Conservation (phyloP, 345 rosid genomes). For the Bruguiera parviflora region DNA sequence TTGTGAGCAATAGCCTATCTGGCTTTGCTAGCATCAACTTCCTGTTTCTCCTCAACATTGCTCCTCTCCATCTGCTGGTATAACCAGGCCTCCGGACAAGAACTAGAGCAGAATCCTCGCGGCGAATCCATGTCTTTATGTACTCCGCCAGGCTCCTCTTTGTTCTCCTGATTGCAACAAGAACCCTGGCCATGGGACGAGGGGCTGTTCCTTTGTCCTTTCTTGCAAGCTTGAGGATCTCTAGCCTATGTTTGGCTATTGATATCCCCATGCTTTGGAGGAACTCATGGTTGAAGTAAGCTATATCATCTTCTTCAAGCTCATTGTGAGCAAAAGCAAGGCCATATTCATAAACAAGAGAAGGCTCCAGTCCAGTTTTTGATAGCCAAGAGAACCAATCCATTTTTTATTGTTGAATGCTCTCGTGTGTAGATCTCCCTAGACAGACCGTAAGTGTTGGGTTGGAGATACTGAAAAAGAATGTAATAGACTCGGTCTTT, state of each 20-base stretch:
- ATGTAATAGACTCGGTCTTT: background rate
- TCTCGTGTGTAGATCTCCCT: background rate
- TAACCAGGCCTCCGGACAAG: constrained; percentile 42
- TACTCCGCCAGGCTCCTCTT: constrained; percentile 43
- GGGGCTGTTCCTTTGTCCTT: constrained; percentile 33
- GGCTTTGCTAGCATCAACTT: constrained; percentile 41
- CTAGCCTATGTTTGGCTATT: constrained; percentile 90
- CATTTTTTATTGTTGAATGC: constrained; percentile 30
- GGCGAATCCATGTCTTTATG: constrained; percentile 43
- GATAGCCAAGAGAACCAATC: constrained; percentile 98
- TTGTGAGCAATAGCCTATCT: constrained; percentile 55
- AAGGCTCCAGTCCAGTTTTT: constrained; percentile 63
- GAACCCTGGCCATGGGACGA: constrained; percentile 45
- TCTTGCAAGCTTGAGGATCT: constrained; percentile 82
- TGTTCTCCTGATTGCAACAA: constrained; percentile 59
- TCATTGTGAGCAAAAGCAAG: constrained; percentile 74
- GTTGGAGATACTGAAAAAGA: background rate
- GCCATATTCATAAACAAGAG: constrained; percentile 72
- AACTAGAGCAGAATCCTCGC: constrained; percentile 51
- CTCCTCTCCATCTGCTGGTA: constrained; percentile 48
- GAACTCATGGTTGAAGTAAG: constrained; percentile 87
- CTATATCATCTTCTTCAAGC: constrained; percentile 78
- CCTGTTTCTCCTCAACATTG: constrained; percentile 65
- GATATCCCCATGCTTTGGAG: constrained; percentile 98
- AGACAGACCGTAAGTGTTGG: background rate